Base-by-base conservation (phyloP, 208 protist species). In the Trypanosoma lewisi region DNA sequence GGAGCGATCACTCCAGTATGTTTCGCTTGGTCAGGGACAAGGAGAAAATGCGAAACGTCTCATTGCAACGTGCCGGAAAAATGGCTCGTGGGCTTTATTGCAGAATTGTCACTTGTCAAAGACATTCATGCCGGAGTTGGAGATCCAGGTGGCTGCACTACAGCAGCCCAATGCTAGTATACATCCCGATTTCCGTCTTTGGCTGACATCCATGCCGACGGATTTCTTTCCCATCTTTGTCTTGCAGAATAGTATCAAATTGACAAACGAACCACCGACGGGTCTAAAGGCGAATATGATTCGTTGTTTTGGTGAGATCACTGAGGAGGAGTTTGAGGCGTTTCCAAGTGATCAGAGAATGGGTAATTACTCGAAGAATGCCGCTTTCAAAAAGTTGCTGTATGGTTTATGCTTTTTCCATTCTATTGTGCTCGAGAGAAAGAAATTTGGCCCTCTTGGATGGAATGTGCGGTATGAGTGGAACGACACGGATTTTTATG, bases 401-500 rank as follows among this genome's bases (percentile, higher is more conserved):
- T 99, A 98, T 77, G 89, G 94, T 2, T 65, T 99, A 9, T 90
- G 87, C 71, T 99, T 99, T 80, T 99, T 99, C 81, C 98, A 99
- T 83, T 96, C 96, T 12, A 74, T 98, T 4, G 81, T 98, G 52
- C 81, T 97, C 39, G 97, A 98, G 79, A 80, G 87, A 60, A 93
- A 90, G 63, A 97, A 97, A 66, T 99, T 98, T 67, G 98, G 97
- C 37, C 87, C 98, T 33, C 82, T 99, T 12, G 98, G 98, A 16
- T 99, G 94, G 90, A 99, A 98, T 75, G 97, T 97, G 11, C 63
- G 67, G 34, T 99, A 99, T 84, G 98, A 99, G 74, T 99, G 97
- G 85, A 99, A 98, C 67, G 87, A 98, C 57, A 97, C 94, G 1
- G 98, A 99, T 79, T 92, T 99, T 45, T 76, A 96, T 52, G 94